Evolutionary conservation across 495 filamentous ascomycete genomes (phyloP).

Genomic region (Penicillium argentinense): DNA sequence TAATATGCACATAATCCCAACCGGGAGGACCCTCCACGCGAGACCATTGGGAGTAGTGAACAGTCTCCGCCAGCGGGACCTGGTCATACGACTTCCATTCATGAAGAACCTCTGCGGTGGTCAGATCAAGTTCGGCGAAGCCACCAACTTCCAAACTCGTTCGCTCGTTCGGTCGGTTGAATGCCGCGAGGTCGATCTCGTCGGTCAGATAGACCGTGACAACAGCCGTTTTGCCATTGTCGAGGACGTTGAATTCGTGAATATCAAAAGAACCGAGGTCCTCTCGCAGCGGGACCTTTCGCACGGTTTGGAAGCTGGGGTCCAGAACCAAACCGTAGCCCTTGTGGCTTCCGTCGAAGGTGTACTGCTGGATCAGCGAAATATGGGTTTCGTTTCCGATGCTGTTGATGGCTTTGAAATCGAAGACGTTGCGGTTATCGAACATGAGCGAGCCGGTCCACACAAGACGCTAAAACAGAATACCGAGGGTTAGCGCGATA

Average conservation of each 20-base stretch:
- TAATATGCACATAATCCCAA: slow-evolving; percentile 64
- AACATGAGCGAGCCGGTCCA: slow-evolving; percentile 33
- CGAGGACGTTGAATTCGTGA: slow-evolving; percentile 47
- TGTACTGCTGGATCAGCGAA: slow-evolving; percentile 41
- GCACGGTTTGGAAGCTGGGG: slow-evolving; percentile 30
- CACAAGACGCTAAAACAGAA: slow-evolving; percentile 29
- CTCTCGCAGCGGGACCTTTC: slow-evolving; percentile 31
- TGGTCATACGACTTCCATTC: slow-evolving; percentile 45
- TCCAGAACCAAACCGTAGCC: slow-evolving; percentile 32
- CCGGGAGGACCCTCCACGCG: slow-evolving; percentile 21
- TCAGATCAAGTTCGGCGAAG: slow-evolving; percentile 44
- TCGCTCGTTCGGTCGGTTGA: slow-evolving; percentile 30
- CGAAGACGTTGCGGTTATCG: slow-evolving; percentile 33
- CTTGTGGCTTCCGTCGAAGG: slow-evolving; percentile 25
- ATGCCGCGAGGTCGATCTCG: slow-evolving; percentile 35
- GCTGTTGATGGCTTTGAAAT: slow-evolving; percentile 38
- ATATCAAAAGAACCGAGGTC: slow-evolving; percentile 39
- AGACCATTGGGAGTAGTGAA: slow-evolving; percentile 19
- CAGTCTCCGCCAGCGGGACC: slow-evolving; percentile 29
- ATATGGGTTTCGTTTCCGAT: slow-evolving; percentile 35
- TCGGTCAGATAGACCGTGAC: slow-evolving; percentile 46
- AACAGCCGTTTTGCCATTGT: slow-evolving; percentile 35
- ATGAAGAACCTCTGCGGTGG: slow-evolving; percentile 38
- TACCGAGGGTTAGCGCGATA: slow-evolving; percentile 5
- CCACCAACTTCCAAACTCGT: slow-evolving; percentile 35